These are phyloP conservation scores for Chaetomium strumarium DNA, from an alignment of 2,329 filamentous ascomycete genomes.

Conservation along the genomic window DNA sequence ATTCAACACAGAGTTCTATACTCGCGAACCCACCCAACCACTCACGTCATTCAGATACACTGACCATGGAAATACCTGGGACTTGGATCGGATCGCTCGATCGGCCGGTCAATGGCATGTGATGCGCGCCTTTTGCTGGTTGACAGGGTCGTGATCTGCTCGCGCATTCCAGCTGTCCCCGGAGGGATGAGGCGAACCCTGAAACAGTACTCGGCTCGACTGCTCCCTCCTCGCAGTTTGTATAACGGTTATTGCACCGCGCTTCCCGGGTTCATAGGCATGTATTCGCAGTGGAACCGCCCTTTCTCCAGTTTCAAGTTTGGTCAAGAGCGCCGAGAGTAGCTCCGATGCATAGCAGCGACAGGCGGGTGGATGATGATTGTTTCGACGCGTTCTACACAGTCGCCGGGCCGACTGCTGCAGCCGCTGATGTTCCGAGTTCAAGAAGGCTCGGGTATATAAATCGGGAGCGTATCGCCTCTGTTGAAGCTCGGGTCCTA, in stretches of 20 bases:
- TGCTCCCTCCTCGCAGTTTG: background rate
- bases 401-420: no score
- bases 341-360: conserved; percentile 12
- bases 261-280: conserved; percentile 1
- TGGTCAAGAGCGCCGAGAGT: conserved; percentile 13
- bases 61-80: background rate
- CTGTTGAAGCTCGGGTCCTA: background rate
- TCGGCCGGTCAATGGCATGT: background rate
- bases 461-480: background rate
- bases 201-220: conserved; percentile 1
- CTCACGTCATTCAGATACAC: no score
- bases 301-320: background rate
- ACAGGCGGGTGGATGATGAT: background rate
- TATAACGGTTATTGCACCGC: background rate
- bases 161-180: conserved; percentile 11
- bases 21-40: background rate
- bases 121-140: background rate
- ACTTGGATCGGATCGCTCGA: no score
- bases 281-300: background rate
- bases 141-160: background rate
- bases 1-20: no score
- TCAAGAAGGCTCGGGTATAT: background rate
- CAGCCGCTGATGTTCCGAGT: no score
- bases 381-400: background rate
- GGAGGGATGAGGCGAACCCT: background rate